These are phyloP conservation scores for Fraxinus albicans DNA, from an alignment of 305 asterid genomes.

Conservation along the genomic window DNA sequence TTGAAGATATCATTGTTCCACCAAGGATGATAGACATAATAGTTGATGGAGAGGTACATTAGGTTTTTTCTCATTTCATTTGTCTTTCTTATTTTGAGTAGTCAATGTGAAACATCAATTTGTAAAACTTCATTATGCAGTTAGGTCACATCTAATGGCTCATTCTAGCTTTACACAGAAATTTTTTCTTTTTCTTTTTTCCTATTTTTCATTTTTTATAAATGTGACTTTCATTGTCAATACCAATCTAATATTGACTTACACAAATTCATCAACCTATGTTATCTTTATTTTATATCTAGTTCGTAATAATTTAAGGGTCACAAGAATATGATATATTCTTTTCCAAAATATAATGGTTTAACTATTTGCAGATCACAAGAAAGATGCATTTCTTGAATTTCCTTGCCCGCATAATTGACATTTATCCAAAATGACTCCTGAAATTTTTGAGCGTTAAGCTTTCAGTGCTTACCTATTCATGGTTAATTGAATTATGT, in stretches of 20 bases:
- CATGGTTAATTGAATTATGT: not conserved
- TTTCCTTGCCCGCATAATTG: not conserved
- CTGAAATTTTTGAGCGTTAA: not conserved
- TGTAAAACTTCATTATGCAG: not conserved
- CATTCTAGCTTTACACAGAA: conserved; percentile 5
- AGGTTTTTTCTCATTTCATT: conserved; percentile 22
- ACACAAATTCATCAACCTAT: not conserved
- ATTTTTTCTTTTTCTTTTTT: not conserved
- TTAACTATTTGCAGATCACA: not conserved
- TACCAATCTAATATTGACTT: not conserved
- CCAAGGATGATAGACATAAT: conserved; percentile 96
- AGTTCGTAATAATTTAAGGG: conserved; percentile 10
- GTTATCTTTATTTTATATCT: conserved; percentile 10
- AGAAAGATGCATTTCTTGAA: not conserved
- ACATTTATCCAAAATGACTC: not conserved
- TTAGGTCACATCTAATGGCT: not conserved
- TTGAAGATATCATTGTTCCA: conserved; percentile 93
- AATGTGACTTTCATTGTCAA: conserved; percentile 2
- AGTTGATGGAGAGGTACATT: conserved; percentile 91
- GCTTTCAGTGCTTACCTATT: not conserved
- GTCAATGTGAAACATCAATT: conserved; percentile 2
- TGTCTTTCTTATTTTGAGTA: conserved; percentile 11
- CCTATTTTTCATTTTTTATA: not conserved
- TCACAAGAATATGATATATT: conserved; percentile 1
- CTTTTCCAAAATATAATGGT: conserved; percentile 1